Evolutionary conservation across 768 basidiomycete genomes (phyloP), one percentile per base, ranked within the genome.

Genomic region (Phylloporus arenicola): DNA sequence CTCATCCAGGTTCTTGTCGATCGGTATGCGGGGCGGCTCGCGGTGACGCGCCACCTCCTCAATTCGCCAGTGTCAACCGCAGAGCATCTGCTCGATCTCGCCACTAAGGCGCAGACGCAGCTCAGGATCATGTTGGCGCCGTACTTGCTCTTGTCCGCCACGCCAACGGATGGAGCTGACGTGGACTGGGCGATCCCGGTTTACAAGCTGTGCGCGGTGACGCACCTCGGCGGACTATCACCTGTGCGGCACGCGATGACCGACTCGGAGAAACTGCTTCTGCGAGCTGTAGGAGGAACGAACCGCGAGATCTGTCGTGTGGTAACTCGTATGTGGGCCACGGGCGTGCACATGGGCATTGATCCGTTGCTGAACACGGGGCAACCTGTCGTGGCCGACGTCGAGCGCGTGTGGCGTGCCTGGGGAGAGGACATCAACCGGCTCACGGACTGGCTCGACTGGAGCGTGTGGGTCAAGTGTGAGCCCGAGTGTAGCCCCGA

Each of bases 21-120:
- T 20, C 63, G 70, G 40, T 69, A 64, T 20, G 61, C 64, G 0
- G 54, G 62, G 20, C 64, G 68, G 6, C 54, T 73, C 12, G 68
- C 70, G 45, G 17, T 62, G 30, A 47, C 58, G 3, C 52, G 45
- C 1, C 51, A 67, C 42, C 52, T 69, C 1, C 52, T 70, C 10
- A 57, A 61, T 16, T 37, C 52, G 9, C 53, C 1, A 34, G 25
- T 25, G 25, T 25, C 45, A n/a, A 46, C 25, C 24, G 17, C 53
- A 1, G 48, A 40, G 4, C 45, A 52, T 14, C 43, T 55, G 1
- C 1, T 58, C 13, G 46, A 51, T 17, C 24, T 45, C 41, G 54
- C 52, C 13, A 47, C 13, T 11, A 59, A 56, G 22, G 31, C 45
- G 4, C 62, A 59, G 25, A 27, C 27, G 3, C 68, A 69, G 35